Base-by-base conservation (phyloP, 2,329 filamentous ascomycete genomes). In the Hypomyces rosellus region DNA sequence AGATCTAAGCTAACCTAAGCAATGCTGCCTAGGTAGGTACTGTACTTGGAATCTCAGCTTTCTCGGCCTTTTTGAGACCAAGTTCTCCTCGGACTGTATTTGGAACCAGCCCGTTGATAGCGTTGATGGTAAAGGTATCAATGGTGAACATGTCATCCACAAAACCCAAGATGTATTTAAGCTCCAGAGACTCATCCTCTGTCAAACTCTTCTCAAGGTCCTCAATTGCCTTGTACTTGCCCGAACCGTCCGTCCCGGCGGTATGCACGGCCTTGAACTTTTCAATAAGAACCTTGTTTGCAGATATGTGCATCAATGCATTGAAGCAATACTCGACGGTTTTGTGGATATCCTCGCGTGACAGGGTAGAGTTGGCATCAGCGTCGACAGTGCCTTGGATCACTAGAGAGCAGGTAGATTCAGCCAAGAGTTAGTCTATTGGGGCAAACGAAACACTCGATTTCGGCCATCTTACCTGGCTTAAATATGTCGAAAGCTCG, bases 401-500 rank as follows among this genome's bases (percentile, higher is more conserved):
- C 51, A 71, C 68, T 70, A 30, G 25, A 11, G 25, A 30, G 9
- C 9, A 20, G 20, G 20, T 5, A 30, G 9, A 30, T 30, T 30
- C 20, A 30, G 25, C 9, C 25, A 30, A 30, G 9, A 8, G 25
- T 11, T 30, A 11, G 9, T 30, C 9, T 30, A 11, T 30, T 30
- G 3, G 25, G 25, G 9, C 25, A 30, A 30, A 11, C 25, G 9
- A 30, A 30, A 7, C 25, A 30, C 20, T 30, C 6, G 25, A 30
- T 30, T 30, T 30, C 25, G 9, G 9, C 25, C 25, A 30, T 20
- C 25, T 30, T 6, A 30, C 25, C 25, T 30, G 70, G 71, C 52
- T 59, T 51, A 55, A 74, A 70, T 15, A 68, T 56, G 7, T 58
- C 57, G 55, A 76, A 75, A 1, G 73, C 74, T 18, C 64, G 55